Evolutionary conservation across 768 basidiomycete species (phyloP), one percentile per base, ranked within the genome.

Genomic region (Pleurotus ostreatus): DNA sequence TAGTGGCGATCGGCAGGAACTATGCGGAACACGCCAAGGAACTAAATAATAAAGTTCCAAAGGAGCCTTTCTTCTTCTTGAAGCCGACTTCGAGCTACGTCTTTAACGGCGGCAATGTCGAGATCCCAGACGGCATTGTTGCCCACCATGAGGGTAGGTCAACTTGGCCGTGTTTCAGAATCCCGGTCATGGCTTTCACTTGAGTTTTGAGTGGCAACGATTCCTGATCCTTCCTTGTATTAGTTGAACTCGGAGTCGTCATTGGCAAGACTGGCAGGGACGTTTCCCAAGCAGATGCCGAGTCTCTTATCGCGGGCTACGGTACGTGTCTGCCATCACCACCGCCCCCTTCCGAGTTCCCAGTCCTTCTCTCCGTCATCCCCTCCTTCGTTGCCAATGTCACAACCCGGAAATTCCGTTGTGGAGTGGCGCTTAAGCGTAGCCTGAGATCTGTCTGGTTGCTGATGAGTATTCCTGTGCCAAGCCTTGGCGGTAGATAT

Each of bases 1-100:
- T 98, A 63, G 88, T 98, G 37, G 95, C 94, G 37, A 98, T 98
- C 57, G 96, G 96, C 34, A 84, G 96, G 57, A 98, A 97, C 76
- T 97, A 96, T 69, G 83, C 81, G 4, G 90, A 90, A 34, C 95
- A 97, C 62, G 86, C 88, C 68, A 93, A 90, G 71, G 97, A 99
- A 66, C 80, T 98, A 37, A 88, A 86, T 65, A 98, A 98, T 68
- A 75, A 88, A 4, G 73, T 87, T 4, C 95, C 96, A 0, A 90
- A 86, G 68, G 95, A 98, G 66, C 97, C 97, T 0, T 98, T 99
- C 79, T 95, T 98, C 81, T 99, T 99, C 77, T 74, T 98, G 23
- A 99, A 99, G 72, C 97, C 96, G 6, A 98, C 97, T 4, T 85
- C 88, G 11, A 92, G 89, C 66, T 98, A 95, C 66, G 65, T 98